These are phyloP conservation scores for Umbelopsis sp. DNA, from an alignment of 371 early-diverging fungal genomes.

Conservation along the genomic window DNA sequence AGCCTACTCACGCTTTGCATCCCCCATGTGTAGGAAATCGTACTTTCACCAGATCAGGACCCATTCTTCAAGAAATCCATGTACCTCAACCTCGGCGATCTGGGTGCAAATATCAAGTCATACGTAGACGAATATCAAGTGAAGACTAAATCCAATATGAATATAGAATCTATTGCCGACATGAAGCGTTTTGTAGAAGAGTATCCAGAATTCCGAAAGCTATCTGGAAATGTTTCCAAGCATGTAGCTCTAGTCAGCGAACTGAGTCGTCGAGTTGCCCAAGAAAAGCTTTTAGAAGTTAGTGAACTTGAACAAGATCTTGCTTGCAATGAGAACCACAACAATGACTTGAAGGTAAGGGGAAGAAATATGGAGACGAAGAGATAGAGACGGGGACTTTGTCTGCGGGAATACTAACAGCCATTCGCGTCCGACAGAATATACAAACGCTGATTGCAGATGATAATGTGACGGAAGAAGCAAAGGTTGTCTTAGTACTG, in stretches of 20 bases:
- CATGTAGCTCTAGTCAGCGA: slow-evolving; percentile 96
- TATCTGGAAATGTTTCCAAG: slow-evolving; percentile 94
- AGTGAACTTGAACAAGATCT: slow-evolving; percentile 94
- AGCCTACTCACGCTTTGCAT: neutral
- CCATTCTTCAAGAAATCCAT: slow-evolving; percentile 88
- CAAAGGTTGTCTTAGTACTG: slow-evolving; percentile 80
- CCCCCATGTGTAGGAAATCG: slow-evolving; percentile 70
- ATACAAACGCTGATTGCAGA: slow-evolving; percentile 72
- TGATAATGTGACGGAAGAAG: slow-evolving; percentile 68
- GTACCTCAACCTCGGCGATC: slow-evolving; percentile 92
- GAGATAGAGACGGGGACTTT: neutral
- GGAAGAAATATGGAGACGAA: neutral
- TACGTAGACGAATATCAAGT: slow-evolving; percentile 93
- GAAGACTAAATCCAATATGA: slow-evolving; percentile 85
- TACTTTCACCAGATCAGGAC: slow-evolving; percentile 87
- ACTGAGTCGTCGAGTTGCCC: slow-evolving; percentile 79
- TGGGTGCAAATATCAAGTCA: slow-evolving; percentile 90
- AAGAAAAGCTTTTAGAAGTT: slow-evolving; percentile 77
- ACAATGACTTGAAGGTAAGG: slow-evolving; percentile 74
- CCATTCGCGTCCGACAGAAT: slow-evolving; percentile 29
- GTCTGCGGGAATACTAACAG: too few relatives aligned
- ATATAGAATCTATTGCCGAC: slow-evolving; percentile 92
- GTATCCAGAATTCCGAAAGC: slow-evolving; percentile 94
- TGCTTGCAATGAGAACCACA: slow-evolving; percentile 87
- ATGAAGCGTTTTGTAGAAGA: slow-evolving; percentile 99